phyloP scores from a whole-genome alignment of 164 flowering plant genomes.

The Aristolochia californica region DNA sequence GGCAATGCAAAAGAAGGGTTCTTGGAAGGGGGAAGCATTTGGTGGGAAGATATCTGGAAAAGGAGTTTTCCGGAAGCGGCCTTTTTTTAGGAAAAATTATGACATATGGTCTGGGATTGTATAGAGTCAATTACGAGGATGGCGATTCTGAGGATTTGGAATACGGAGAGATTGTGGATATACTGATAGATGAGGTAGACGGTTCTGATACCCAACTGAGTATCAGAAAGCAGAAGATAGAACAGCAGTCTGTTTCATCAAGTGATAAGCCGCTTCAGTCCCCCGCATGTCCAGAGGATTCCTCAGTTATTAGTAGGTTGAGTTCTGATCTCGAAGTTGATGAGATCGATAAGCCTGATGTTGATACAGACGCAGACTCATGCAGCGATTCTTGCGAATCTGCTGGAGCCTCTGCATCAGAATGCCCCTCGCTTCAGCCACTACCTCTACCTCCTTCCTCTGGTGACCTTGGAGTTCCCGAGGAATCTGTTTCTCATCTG shows the following conservation, averaged over 20 bases:
- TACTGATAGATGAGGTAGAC: slow-evolving; percentile 23
- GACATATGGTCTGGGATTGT: slow-evolving; percentile 51
- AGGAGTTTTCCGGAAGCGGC: slow-evolving; percentile 55
- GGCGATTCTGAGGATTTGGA: slow-evolving; percentile 90
- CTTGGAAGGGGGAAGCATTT: slow-evolving; percentile 24
- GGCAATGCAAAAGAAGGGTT: slow-evolving; percentile 44
- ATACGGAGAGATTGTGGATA: slow-evolving; percentile 37
- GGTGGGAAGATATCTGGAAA: slow-evolving; percentile 66
- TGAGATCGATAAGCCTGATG: neutral
- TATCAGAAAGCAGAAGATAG: slow-evolving; percentile 37
- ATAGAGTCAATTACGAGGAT: slow-evolving; percentile 80
- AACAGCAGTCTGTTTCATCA: slow-evolving; percentile 17
- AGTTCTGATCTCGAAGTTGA: slow-evolving; percentile 14
- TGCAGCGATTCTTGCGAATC: neutral
- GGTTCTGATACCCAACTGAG: slow-evolving; percentile 29
- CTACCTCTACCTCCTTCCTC: slow-evolving; percentile 73
- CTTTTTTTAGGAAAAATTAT: slow-evolving; percentile 64
- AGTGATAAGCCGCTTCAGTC: neutral
- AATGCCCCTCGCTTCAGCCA: slow-evolving; percentile 28
- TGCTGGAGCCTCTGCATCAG: slow-evolving; percentile 17
- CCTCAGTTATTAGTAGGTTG: slow-evolving; percentile 18
- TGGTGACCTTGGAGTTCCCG: slow-evolving; percentile 65
- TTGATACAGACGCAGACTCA: slow-evolving; percentile 3
- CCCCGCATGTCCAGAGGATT: slow-evolving; percentile 6
- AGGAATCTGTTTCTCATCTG: slow-evolving; percentile 60